Evolutionary conservation across 371 early-diverging fungal genomes (phyloP), one percentile per base, ranked within the genome.

Genomic region (Mortierella sp.): DNA sequence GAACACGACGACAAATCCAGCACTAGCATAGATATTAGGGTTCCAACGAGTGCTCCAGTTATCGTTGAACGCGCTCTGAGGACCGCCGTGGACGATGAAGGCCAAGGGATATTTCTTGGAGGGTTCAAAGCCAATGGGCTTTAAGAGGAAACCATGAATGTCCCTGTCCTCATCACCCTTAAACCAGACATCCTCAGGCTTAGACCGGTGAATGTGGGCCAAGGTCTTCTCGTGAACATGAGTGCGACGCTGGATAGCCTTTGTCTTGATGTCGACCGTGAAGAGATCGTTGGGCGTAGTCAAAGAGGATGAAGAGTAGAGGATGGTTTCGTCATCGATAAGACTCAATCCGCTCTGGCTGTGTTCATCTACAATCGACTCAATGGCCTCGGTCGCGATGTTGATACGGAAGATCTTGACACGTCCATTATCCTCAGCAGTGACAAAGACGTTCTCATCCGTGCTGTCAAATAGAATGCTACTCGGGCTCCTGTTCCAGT

Each of bases 81-180:
- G 95, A 0, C 95, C 95, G 24, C 95, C 95, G 66, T 95, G 95
- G 68, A 95, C 91, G 52, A 94, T 80, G 55, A 92, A 90, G 8
- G 93, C 94, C 6, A 94, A 80, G 21, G 95, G 95, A 50, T 94
- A 94, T 54, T 82, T 84, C 48, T 84, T 81, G 6, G 70, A 41
- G 19, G 81, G 50, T 42, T 89, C 84, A 62, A 90, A 92, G 46
- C 82, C 68, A 23, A 84, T 82, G 31, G 94, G 94, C 53, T 87
- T 90, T 39, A 92, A 60, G 32, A 93, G 63, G 81, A 87, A 90
- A 5, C 93, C 94, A 60, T 92, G 92, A 28, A 94, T 90, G 12
- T 79, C 60, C n/a, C 84, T 82, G 59, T 83, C 80, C 48, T 86
- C 66, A 15, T 89, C 87, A 9, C 94, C 94, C 7, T 59, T 73